These are phyloP conservation scores for Aspergillus unguis DNA, from an alignment of 2,329 filamentous ascomycete genomes.

Conservation along the genomic window DNA sequence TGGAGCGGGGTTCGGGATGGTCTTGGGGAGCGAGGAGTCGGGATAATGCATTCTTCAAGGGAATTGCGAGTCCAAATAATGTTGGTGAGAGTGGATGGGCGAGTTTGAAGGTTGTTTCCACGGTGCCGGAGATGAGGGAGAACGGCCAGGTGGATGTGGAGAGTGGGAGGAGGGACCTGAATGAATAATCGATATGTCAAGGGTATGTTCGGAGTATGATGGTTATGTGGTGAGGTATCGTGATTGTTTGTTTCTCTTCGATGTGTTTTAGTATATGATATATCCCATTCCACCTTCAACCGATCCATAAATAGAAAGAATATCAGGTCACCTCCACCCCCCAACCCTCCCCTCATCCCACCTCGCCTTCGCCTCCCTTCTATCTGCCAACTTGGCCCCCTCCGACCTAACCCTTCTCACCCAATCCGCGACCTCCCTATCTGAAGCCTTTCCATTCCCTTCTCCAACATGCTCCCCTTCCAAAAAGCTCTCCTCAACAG, in stretches of 20 bases:
- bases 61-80: constrained; percentile 32
- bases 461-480: constrained; percentile 50
- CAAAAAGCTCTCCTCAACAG: constrained; percentile 89
- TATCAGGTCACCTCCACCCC: constrained; percentile 70
- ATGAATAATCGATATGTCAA: constrained; percentile 5
- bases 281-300: not conserved
- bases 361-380: constrained; percentile 81
- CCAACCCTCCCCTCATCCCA: constrained; percentile 97
- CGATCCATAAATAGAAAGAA: not conserved
- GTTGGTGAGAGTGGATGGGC: constrained; percentile 30
- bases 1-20: constrained; percentile 78
- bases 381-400: constrained; percentile 71
- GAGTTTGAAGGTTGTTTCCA: constrained; percentile 8
- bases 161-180: constrained; percentile 15
- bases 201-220: not conserved
- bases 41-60: constrained; percentile 62
- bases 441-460: constrained; percentile 55
- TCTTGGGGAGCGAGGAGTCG: constrained; percentile 76
- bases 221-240: not conserved
- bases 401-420: constrained; percentile 76
- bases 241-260: not conserved
- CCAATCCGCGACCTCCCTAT: constrained; percentile 84
- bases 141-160: constrained; percentile 20
- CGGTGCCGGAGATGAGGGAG: not conserved
- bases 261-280: not conserved